A percentile compares a stretch with the other conserved stretches of the same genome.
These are phyloP conservation scores for Eruca vesicaria DNA, from an alignment of 441 rosid genomes.

Conservation along the genomic window DNA sequence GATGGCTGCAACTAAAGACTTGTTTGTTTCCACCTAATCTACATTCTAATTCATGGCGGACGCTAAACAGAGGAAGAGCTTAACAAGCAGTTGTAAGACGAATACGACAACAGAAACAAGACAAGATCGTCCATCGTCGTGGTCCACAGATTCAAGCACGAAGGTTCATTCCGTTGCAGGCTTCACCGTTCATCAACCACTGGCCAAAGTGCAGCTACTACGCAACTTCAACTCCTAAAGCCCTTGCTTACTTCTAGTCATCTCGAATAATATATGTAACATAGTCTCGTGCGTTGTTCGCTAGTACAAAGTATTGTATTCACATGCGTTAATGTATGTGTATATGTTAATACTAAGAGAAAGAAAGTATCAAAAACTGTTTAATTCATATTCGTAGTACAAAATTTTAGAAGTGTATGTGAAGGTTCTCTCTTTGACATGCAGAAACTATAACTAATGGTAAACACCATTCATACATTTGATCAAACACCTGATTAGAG, in stretches of 20 bases:
- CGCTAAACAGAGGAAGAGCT: too few species aligned
- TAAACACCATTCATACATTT: neutral
- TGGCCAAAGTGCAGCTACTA: conserved; percentile 3
- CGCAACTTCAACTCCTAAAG: conserved; percentile 23
- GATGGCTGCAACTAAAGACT: too few species aligned
- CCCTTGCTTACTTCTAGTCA: conserved; percentile 8
- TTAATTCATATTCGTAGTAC: neutral
- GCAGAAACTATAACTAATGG: neutral
- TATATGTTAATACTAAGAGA: neutral
- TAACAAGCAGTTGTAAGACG: too few species aligned
- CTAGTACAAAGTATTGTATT: neutral
- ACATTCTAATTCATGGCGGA: too few species aligned
- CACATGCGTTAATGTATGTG: neutral
- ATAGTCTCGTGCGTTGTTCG: too few species aligned
- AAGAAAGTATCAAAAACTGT: neutral
- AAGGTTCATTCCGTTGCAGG: conserved; percentile 33
- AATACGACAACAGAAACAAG: conserved; percentile 44
- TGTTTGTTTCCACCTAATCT: too few species aligned
- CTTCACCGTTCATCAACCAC: conserved; percentile 26
- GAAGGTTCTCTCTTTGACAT: neutral
- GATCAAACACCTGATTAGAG: conserved; percentile 42
- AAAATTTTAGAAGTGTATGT: neutral
- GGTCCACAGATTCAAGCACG: conserved; percentile 36
- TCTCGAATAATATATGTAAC: too few species aligned
- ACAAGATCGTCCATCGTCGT: conserved; percentile 23